phyloP scores from a whole-genome alignment of 129 eudicot genomes.

The Glebionis coronaria region DNA sequence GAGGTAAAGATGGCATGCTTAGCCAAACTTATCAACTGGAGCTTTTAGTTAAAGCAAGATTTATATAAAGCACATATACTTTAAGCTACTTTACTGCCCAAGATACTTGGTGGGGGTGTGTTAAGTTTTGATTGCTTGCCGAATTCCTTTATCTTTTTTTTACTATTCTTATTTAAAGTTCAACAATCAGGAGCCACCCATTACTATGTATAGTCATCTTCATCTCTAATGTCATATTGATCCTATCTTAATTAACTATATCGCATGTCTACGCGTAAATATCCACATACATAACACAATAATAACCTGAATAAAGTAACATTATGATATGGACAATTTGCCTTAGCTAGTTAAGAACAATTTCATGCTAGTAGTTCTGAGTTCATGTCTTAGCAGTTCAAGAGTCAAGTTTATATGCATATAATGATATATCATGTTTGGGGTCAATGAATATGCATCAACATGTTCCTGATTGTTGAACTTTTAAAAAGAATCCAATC shows the following conservation, averaged over 20 bases:
- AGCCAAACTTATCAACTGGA: constrained; percentile 1
- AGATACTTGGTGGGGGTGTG: constrained; percentile 14
- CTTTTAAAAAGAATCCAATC: no score
- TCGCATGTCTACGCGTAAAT: background rate
- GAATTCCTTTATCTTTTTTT: background rate
- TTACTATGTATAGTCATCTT: background rate
- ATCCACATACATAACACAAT: background rate
- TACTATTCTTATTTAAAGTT: background rate
- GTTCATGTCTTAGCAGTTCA: no score
- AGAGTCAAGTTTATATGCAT: no score
- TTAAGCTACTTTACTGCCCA: constrained; percentile 18
- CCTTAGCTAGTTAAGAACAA: no score
- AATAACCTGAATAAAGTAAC: no score
- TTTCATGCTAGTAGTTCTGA: no score
- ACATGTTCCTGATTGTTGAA: no score
- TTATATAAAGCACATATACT: constrained; percentile 14
- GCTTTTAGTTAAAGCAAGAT: background rate
- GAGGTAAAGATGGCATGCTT: constrained; percentile 18
- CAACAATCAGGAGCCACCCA: background rate
- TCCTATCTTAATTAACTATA: background rate
- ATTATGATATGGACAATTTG: no score
- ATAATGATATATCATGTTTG: no score
- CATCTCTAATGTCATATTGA: background rate
- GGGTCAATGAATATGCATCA: no score
- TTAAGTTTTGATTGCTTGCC: constrained; percentile 13